Base-by-base conservation (phyloP, 148 eudicot species). In the Fagopyrum tataricum region DNA sequence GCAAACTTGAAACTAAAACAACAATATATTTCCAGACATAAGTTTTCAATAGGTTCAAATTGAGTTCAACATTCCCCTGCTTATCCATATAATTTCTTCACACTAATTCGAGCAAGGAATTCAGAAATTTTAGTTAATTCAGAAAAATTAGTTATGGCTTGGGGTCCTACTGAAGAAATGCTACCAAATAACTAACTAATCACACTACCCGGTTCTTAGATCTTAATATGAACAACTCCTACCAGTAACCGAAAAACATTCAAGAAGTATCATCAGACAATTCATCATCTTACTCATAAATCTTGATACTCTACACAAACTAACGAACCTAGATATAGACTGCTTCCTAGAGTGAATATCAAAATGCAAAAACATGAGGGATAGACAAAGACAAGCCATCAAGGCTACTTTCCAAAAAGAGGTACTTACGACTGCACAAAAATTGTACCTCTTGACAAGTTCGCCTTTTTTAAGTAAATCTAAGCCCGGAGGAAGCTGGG, bases 401-500 rank as follows among this genome's bases (percentile, higher is more conserved):
- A 31, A 31, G 17, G 40, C 69, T 37, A 64, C 69, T 31, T 64
- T 9, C 7, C 3, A 43, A 64, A 37, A 37, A 64, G 69, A 64
- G 69, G 43, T 43, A 39, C 69, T 39, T 14, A 64, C 69, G 37
- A 31, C 69, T 64, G 39, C 69, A 64, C 69, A 64, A 64, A 62
- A 64, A 7, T 23, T 43, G 69, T 39, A 9, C 69, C 69, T 39
- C 43, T 14, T 64, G 62, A 52, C 12, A 26, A 26, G 40, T 26
- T 61, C 0, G 18, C 7, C 20, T 37, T 26, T 7, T 59, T 6
- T 10, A 12, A 9, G 40, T 1, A 26, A 5, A 61, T 12, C 67
- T 64, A 64, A 39, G 43, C 44, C 43, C 43, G 18, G 21, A 64
- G n/a, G n/a, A 64, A 64, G 26, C 69, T 64, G 69, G 95, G 85